Base-by-base conservation (phyloP, 306 rosid species). In the Acacia crassicarpa region DNA sequence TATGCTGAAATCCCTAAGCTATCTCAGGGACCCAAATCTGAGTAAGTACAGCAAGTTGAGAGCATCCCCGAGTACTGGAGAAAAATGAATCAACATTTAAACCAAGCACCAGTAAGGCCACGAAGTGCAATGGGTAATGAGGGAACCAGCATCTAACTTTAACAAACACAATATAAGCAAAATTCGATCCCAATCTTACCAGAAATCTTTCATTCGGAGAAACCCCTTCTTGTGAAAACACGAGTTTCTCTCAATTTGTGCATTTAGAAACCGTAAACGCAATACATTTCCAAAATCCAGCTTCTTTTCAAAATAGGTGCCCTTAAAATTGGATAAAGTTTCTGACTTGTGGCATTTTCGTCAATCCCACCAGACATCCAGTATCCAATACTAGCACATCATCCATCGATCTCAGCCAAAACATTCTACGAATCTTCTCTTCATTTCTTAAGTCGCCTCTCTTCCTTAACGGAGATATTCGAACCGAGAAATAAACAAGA, bases 131-230 rank as follows among this genome's bases (percentile, higher is more conserved):
- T 23, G 43, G 59, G 58, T 41, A 25, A 23, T 0, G 12, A 71
- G 17, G 58, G 19, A 71, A 14, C 56, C 33, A 13, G 75, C 54
- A 45, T 9, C 22, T 23, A 46, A 72, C 69, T 48, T 22, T 4
- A 85, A 82, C 80, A 38, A 11, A 79, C 33, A 72, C 8, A 68
- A 69, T 77, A 68, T 3, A n/a, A 72, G 66, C 15, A 71, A 22
- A 22, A 78, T 77, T 82, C 76, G 84, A 63, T 80, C 73, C 72
- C 65, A 83, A 72, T 71, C 91, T 75, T 77, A 89, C 89, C 89
- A 46, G 54, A 70, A 78, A 86, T 35, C 53, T 54, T 83, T 75
- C 76, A 80, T 78, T 80, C 6, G 67, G 81, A 27, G 58, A 85
- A 27, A 51, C 81, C 73, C 72, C 44, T 75, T 62, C 53, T 54